Conservation (phyloP, 441 rosid species). For the Jatropha multifida region DNA sequence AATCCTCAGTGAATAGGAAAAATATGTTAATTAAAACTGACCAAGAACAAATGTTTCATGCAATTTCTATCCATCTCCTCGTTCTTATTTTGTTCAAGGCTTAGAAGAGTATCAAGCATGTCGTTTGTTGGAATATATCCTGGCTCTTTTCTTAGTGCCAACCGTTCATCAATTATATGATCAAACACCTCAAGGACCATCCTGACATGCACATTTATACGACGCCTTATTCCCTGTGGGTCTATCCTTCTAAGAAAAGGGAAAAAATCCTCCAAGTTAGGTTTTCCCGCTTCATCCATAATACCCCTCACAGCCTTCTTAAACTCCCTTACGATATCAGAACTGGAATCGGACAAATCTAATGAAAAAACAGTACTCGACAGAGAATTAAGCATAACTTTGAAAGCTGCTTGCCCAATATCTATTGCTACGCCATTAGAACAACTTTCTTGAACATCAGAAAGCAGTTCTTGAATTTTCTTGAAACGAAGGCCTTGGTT, state of each 20-base stretch:
- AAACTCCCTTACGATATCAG: neutral
- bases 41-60: slow-evolving; percentile 27
- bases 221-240: slow-evolving; percentile 15
- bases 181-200: neutral
- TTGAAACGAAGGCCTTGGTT: slow-evolving; percentile 18
- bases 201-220: neutral
- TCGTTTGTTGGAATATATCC: slow-evolving; percentile 13
- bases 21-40: neutral
- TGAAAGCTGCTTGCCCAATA: slow-evolving; percentile 20
- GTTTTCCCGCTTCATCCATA: slow-evolving; percentile 23
- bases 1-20: too few relatives aligned
- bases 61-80: slow-evolving; percentile 8
- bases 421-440: neutral
- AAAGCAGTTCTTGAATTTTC: slow-evolving; percentile 16
- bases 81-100: slow-evolving; percentile 6
- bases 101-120: slow-evolving; percentile 30
- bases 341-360: slow-evolving; percentile 15
- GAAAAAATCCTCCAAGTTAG: slow-evolving; percentile 26
- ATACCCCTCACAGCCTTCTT: slow-evolving; percentile 17
- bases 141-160: slow-evolving; percentile 3
- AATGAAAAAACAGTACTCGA: slow-evolving; percentile 18
- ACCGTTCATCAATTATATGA: slow-evolving; percentile 6
- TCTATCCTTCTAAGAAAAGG: slow-evolving; percentile 14
- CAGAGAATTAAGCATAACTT: slow-evolving; percentile 2
- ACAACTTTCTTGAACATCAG: slow-evolving; percentile 13